A percentile compares a stretch with the other conserved stretches of the same genome.
These are phyloP conservation scores for Sporothrix brunneoviolacea DNA, from an alignment of 2,329 filamentous ascomycete genomes.

Conservation along the genomic window DNA sequence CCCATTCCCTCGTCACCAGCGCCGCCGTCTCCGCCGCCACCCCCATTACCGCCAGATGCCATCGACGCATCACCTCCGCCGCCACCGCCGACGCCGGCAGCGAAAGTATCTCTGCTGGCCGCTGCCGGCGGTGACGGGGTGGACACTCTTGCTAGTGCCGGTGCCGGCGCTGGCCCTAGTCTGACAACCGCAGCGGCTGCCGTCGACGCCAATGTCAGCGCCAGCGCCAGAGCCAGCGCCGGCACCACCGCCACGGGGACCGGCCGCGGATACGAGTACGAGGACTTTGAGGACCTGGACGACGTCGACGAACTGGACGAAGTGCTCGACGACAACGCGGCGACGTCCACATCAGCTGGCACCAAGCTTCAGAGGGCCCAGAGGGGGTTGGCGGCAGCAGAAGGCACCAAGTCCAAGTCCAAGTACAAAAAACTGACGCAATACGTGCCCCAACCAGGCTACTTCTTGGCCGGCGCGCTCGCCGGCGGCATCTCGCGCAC, in stretches of 20 bases:
- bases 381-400: not conserved
- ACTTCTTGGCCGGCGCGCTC: constrained; percentile 91
- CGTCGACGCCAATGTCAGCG: too few relatives aligned
- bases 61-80: too few relatives aligned
- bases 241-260: too few relatives aligned
- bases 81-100: too few relatives aligned
- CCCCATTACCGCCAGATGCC: constrained; percentile 12
- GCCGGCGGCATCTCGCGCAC: constrained; percentile 93
- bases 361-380: constrained; percentile 13
- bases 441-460: constrained; percentile 83
- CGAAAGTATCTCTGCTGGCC: too few relatives aligned
- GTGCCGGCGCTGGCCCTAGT: too few relatives aligned
- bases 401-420: not conserved
- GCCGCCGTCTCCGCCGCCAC: constrained; percentile 10
- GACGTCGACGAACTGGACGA: constrained; percentile 6
- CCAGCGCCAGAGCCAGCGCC: too few relatives aligned
- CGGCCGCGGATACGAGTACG: constrained; percentile 4
- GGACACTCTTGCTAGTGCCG: too few relatives aligned
- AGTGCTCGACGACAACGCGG: not conserved
- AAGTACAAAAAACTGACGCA: constrained; percentile 46
- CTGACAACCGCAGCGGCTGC: too few relatives aligned
- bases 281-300: constrained; percentile 4
- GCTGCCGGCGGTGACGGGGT: too few relatives aligned
- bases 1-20: constrained; percentile 3
- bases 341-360: not conserved